phyloP scores from a whole-genome alignment of 306 rosid species.

The Boehmeria nivea region DNA sequence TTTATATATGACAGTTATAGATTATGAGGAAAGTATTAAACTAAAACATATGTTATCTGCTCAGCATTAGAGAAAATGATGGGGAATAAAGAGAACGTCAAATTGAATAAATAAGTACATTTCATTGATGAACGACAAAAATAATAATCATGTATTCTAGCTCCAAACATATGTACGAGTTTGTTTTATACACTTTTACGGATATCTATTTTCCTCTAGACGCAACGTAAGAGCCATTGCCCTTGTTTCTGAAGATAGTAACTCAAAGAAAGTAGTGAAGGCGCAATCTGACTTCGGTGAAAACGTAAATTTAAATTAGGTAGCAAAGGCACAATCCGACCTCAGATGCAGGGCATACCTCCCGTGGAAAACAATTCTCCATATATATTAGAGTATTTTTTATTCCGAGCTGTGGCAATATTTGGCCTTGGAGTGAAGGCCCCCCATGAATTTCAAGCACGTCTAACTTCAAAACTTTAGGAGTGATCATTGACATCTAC shows the following conservation, averaged over 20 bases:
- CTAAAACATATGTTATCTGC: too few relatives aligned
- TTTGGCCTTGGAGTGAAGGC: constrained; percentile 10
- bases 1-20: too few relatives aligned
- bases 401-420: constrained; percentile 6
- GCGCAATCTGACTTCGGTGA: not conserved
- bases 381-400: not conserved
- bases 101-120: constrained; percentile 1
- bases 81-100: too few relatives aligned
- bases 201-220: too few relatives aligned
- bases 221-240: too few relatives aligned
- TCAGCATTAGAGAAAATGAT: too few relatives aligned
- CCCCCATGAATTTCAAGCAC: not conserved
- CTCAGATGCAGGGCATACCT: constrained; percentile 5
- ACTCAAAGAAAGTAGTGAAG: constrained; percentile 6
- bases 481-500: constrained; percentile 19
- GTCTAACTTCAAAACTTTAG: constrained; percentile 23
- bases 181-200: too few relatives aligned
- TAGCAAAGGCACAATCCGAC: constrained; percentile 2
- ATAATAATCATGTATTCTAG: constrained; percentile 23
- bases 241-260: too few relatives aligned
- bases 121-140: not conserved
- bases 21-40: too few relatives aligned
- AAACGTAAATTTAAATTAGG: not conserved
- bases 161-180: not conserved
- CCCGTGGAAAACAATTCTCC: constrained; percentile 9